Percentiles rank a stretch among this genome's conserved stretches.
These are phyloP conservation scores for Colletotrichum sp. DNA, from an alignment of 2,329 filamentous ascomycete species.

Conservation along the genomic window DNA sequence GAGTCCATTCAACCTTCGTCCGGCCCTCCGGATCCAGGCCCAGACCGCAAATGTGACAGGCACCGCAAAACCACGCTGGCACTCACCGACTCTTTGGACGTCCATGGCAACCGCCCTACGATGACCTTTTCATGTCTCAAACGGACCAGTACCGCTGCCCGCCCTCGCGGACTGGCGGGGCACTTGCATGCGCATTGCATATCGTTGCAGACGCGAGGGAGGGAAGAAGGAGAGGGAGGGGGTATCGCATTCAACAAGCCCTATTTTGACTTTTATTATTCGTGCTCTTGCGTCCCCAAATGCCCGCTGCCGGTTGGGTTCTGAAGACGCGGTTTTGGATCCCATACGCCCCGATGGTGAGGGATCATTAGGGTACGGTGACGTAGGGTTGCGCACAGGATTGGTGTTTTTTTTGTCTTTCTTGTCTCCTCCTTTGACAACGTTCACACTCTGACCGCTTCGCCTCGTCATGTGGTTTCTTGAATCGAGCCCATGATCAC, in stretches of 20 bases:
- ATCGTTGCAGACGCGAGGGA: conserved; percentile 17
- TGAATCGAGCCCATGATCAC: not conserved
- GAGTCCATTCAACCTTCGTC: not conserved
- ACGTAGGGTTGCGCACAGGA: conserved; percentile 19
- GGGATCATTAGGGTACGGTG: conserved; percentile 15
- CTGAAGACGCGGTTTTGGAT: not conserved
- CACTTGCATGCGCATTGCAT: conserved; percentile 19
- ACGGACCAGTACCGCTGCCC: not conserved
- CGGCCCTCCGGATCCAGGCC: not conserved
- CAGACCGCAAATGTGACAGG: conserved; percentile 23
- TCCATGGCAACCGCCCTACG: conserved; percentile 19
- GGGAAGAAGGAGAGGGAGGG: not conserved
- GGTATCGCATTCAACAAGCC: conserved; percentile 1
- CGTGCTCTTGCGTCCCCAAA: not conserved
- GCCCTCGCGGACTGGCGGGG: conserved; percentile 14
- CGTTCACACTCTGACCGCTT: not conserved
- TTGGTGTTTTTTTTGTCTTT: not conserved
- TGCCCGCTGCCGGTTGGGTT: conserved; percentile 4
- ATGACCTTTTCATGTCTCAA: not conserved
- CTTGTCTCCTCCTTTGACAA: not conserved
- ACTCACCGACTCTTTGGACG: conserved; percentile 20
- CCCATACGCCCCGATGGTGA: not conserved
- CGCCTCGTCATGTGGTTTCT: not conserved
- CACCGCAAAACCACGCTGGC: not conserved
- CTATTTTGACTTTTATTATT: conserved; percentile 5